Evolutionary conservation across 371 early-diverging fungal species (phyloP).

Genomic region (Parasitella parasitica): DNA sequence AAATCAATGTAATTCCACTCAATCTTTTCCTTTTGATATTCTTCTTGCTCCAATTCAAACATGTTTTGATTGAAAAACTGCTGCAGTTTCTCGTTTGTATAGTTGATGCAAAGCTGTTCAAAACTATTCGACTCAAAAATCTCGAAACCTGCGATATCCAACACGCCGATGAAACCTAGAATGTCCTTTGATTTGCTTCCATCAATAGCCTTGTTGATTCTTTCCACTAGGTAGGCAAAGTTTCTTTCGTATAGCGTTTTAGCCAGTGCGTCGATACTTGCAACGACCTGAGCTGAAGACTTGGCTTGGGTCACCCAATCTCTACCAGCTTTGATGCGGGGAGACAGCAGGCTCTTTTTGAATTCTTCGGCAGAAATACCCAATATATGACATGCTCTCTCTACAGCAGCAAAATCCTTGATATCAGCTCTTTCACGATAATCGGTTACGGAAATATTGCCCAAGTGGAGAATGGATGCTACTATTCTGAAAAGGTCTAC

Average conservation of each 20-base stretch:
- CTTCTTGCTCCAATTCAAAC: constrained; percentile 99
- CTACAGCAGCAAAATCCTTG: constrained; percentile 76
- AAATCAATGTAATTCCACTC: constrained; percentile 98
- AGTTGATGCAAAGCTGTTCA: constrained; percentile 99
- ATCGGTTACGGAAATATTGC: constrained; percentile 88
- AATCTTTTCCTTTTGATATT: constrained; percentile 96
- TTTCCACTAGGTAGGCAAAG: constrained; percentile 89
- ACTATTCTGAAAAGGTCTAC: constrained; percentile 82
- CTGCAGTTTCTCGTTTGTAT: constrained; percentile 99
- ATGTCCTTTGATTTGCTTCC: constrained; percentile 52
- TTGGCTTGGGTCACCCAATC: constrained; percentile 96
- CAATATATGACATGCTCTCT: constrained; percentile 93
- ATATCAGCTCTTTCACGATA: constrained; percentile 86
- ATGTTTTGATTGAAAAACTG: constrained; percentile 99
- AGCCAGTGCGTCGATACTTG: constrained; percentile 93
- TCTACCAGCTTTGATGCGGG: constrained; percentile 93
- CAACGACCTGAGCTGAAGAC: constrained; percentile 84
- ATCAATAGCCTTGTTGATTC: constrained; percentile 90
- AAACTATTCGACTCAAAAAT: constrained; percentile 98
- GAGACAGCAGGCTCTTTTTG: constrained; percentile 84
- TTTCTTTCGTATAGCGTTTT: constrained; percentile 97
- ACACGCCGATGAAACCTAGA: constrained; percentile 90
- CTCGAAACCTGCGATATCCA: constrained; percentile 99
- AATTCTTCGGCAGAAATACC: constrained; percentile 92
- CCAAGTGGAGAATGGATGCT: constrained; percentile 94